Evolutionary conservation across 164 flowering plant species (phyloP).

Genomic region (Buxus sempervirens): DNA sequence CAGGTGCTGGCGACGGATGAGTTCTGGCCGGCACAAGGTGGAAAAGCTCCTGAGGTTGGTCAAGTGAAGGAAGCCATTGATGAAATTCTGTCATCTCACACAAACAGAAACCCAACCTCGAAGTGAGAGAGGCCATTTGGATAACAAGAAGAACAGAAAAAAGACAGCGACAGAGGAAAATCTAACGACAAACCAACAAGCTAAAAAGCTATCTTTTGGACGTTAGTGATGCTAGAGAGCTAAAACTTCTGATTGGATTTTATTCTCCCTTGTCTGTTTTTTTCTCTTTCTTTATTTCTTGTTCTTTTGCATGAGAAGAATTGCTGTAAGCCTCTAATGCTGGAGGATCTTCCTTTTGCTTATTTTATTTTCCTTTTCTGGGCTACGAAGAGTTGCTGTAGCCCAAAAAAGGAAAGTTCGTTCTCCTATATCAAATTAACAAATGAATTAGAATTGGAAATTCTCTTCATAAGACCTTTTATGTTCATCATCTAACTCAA

Average conservation of each 20-base stretch:
- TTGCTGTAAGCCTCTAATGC: too few relatives aligned
- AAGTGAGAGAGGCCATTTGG: conserved; percentile 19
- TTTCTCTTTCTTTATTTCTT: background rate
- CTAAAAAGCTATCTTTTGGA: background rate
- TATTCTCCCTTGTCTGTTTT: background rate
- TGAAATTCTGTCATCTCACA: conserved; percentile 75
- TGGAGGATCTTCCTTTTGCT: too few relatives aligned
- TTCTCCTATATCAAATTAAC: too few relatives aligned
- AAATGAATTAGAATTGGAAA: too few relatives aligned
- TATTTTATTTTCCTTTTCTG: too few relatives aligned
- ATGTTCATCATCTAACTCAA: too few relatives aligned
- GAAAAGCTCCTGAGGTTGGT: conserved; percentile 86
- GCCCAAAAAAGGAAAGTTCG: too few relatives aligned
- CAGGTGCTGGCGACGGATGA: conserved; percentile 97
- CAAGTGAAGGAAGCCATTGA: conserved; percentile 96
- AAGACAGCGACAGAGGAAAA: background rate
- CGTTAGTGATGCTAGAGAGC: background rate
- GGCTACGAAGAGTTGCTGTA: too few relatives aligned
- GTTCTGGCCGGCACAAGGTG: conserved; percentile 93
- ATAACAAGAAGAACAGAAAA: background rate
- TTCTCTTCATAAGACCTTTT: too few relatives aligned
- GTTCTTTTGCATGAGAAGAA: too few relatives aligned
- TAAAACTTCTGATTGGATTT: background rate
- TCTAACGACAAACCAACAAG: background rate
- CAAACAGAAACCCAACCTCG: conserved; percentile 48